Evolutionary conservation across 345 rosid genomes (phyloP), one percentile per base, ranked within the genome.

Genomic region (Carallia pectinifolia): DNA sequence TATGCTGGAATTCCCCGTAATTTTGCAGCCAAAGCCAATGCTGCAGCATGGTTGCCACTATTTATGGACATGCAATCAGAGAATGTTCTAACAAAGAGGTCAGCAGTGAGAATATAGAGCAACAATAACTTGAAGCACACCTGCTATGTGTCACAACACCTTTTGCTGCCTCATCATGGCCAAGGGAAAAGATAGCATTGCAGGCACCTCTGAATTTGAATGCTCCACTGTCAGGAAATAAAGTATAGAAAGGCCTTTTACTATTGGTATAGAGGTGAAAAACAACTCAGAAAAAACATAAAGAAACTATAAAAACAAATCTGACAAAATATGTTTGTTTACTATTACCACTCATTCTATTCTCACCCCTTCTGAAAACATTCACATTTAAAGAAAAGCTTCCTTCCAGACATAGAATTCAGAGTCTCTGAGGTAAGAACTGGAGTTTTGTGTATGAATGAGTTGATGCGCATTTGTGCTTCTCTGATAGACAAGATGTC

Each of bases 21-120:
- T 64, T 85, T 91, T 52, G 98, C 97, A 74, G 98, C 98, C 85
- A 93, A 81, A 44, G 97, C 76, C 84, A 93, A 84, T 33, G 98
- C 97, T 63, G 97, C 98, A 78, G 98, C 97, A 83, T 93, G 98
- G 80, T 91, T 91, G 30, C 98, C 97, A 65, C 96, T 93, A 77
- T 76, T 73, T 71, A 71, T 39, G 71, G 47, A 70, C 36, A 77
- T 30, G 53, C 2, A 7, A 71, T 75, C 76, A 70, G 74, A 40
- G 4, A 34, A 30, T 37, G 44, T 30, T 69, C 61, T 27, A 70
- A 70, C 13, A 76, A 68, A 53, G 55, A 44, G 10, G 1, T 53
- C 47, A 64, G 37, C 12, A 62, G 31, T 30, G 52, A 30, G 13
- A 65, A 75, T 38, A 60, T 12, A 29, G 47, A 23, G 63, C 36